Evolutionary conservation across 2,329 filamentous ascomycete genomes (phyloP), one percentile per base, ranked within the genome.

Genomic region (Aphanocladium album): DNA sequence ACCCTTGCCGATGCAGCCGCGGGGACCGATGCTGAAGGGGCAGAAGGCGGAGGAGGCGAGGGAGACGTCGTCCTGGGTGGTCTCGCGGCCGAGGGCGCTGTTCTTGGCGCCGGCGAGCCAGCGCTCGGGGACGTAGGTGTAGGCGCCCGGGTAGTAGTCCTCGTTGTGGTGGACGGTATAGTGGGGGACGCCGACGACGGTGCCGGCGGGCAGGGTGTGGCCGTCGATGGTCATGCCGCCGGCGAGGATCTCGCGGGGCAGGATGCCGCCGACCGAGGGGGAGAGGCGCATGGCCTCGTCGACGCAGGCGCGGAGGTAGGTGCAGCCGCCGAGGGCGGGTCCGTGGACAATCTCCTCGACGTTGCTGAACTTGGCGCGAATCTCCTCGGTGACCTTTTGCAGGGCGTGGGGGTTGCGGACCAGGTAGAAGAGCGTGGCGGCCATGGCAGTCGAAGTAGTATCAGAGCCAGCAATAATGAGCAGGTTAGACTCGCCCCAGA

Each of bases 391-490:
- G 2, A 75, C 82, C 57, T 72, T 78, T 23, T 74, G 68, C 2
- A 87, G 74, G 0, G 79, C 78, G 1, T 69, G 67, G 0, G 79
- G 74, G 72, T 78, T 79, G 60, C 83, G 83, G 35, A 80, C 79
- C 19, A 88, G 81, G 71, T 88, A 87, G 73, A 87, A 88, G 12
- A 87, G 66, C 0, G 83, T 84, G 1, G 83, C 81, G 3, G 85
- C 82, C 79, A 86, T 76, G 72, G 86, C 85, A 1, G 86, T 90
- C 0, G 86, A 88, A 1, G 87, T 90, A 0, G 88, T 90, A 68
- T 90, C 88, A 30, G 86, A 87, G 35, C 87, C 87, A 11, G 86
- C 87, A 64, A 89, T 88, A 75, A 89, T 88, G 9, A 90, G 79
- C 19, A 89, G 74, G 69, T 89, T 89, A 9, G 86, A 87, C 70